phyloP scores from a whole-genome alignment of 176 grass and related monocot genomes.

The Thalia dealbata region DNA sequence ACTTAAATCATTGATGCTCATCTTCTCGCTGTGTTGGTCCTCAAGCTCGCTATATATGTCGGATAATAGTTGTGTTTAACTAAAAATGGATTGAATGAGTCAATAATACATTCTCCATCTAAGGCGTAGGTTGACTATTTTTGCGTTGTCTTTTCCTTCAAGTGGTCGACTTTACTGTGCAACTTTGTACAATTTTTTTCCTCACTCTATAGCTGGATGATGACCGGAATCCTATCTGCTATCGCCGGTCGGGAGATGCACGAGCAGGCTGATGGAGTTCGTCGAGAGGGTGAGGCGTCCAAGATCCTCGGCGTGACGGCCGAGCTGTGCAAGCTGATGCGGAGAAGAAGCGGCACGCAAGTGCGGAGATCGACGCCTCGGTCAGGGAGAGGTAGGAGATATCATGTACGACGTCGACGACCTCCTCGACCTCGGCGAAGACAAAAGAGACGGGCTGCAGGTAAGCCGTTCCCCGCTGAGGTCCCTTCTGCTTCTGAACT shows the following conservation, averaged over 20 bases:
- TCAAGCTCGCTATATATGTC: background rate
- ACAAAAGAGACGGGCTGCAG: constrained; percentile 9
- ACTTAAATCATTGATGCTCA: too few species aligned
- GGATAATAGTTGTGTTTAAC: background rate
- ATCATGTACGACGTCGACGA: constrained; percentile 35
- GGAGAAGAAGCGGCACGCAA: constrained; percentile 15
- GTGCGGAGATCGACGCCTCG: constrained; percentile 21
- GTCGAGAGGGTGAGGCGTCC: constrained; percentile 13
- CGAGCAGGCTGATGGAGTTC: constrained; percentile 10
- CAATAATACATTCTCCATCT: too few species aligned
- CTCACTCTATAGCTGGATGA: background rate
- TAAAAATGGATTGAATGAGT: background rate
- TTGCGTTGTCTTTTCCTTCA: too few species aligned
- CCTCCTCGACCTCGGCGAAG: constrained; percentile 26
- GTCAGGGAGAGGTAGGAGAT: constrained; percentile 27
- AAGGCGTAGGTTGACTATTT: too few species aligned
- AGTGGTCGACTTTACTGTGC: too few species aligned
- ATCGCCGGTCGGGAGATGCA: constrained; percentile 21
- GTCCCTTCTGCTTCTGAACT: background rate
- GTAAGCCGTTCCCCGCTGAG: background rate
- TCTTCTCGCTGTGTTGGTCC: too few species aligned
- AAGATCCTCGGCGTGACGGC: constrained; percentile 24
- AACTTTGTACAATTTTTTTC: background rate
- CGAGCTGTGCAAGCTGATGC: constrained; percentile 21
- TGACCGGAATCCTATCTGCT: constrained; percentile 19